phyloP scores from a whole-genome alignment of 345 rosid species.

The Raphanus raphanistrum region DNA sequence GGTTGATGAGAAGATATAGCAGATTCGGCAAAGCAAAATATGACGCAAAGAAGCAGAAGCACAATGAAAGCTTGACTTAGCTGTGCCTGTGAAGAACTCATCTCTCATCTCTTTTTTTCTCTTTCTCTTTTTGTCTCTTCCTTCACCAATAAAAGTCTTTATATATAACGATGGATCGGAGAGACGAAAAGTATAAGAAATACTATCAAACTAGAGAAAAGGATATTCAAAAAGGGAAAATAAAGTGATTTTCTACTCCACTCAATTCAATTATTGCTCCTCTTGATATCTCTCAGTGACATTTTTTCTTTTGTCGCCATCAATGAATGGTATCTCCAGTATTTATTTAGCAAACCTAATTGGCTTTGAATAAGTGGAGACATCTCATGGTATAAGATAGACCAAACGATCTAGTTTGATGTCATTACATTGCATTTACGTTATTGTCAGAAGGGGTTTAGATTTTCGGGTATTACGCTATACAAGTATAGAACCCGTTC shows the following conservation, averaged over 20 bases:
- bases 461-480: too few relatives aligned
- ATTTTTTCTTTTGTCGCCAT: not conserved
- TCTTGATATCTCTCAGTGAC: not conserved
- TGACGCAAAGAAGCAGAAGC: conserved; percentile 11
- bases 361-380: conserved; percentile 4
- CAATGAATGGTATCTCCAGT: not conserved
- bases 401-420: not conserved
- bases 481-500: too few relatives aligned
- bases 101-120: not conserved
- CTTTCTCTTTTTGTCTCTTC: not conserved
- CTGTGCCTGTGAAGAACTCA: not conserved
- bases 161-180: not conserved
- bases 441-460: too few relatives aligned
- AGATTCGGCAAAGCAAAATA: not conserved
- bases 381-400: conserved; percentile 2
- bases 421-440: too few relatives aligned
- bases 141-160: not conserved
- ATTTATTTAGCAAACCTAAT: not conserved
- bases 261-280: not conserved
- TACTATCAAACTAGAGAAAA: not conserved
- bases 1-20: not conserved
- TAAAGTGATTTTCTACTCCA: not conserved
- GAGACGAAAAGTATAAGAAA: not conserved
- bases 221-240: not conserved
- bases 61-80: not conserved